Evolutionary conservation across 2,329 filamentous ascomycete species (phyloP), one percentile per base, ranked within the genome.

Genomic region (Cordyceps militaris): DNA sequence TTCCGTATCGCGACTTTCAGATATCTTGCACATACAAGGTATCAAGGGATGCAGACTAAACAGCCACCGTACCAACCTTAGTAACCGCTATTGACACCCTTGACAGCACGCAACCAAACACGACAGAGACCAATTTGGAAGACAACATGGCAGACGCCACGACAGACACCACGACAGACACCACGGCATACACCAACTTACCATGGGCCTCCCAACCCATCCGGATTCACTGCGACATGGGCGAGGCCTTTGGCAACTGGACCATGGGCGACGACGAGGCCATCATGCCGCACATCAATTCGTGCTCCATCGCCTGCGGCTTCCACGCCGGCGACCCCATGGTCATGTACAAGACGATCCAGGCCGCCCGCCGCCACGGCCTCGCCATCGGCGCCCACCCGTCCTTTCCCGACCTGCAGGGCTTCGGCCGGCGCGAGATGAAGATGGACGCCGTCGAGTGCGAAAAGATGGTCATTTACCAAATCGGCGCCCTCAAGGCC

Each of bases 271-370:
- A 54, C 19, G 51, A 54, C 16, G 19, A 23, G 21, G 51, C 51
- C 28, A 54, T 54, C 28, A 54, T 54, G 51, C 40, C 51, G 30
- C 51, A 54, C 51, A 46, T 54, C 14, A 34, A 23, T 14, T 54
- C 40, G 16, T 54, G 51, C 42, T 54, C 51, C 26, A 54, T 54
- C 28, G 59, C 59, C 10, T 60, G 59, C 51, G 59, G 59, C 24
- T 60, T 60, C 38, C 59, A 60, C 23, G 56, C 54, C 16, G 59
- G 59, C 23, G 59, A 60, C 49, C 59, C 56, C 7, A 48, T 50
- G 32, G 56, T 60, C 48, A 60, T 60, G 50, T 43, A 55, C 26
- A 50, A 58, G 11, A 60, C 59, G 2, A 36, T 60, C 26, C 24
- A 24, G 13, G 28, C 28, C 14, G 59, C 59, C 30, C 28, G 56